A percentile compares a stretch with the other conserved stretches of the same genome.
Conservation (phyloP, 1,284 basidiomycete genomes). For the Neotropicomus parvogracilis region DNA sequence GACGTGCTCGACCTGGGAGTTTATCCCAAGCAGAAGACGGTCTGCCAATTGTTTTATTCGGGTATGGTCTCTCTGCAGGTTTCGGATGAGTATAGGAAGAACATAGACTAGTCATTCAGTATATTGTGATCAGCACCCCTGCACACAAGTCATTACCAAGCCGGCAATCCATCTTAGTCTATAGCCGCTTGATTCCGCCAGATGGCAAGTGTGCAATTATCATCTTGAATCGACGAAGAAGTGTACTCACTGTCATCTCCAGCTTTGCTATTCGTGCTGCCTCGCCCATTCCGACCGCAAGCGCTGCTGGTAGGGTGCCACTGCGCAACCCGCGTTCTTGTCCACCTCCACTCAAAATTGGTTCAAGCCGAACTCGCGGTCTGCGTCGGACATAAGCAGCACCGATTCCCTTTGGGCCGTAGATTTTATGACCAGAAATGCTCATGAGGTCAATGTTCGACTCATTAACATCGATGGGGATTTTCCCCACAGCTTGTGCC, state of each 20-base stretch:
- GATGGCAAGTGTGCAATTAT: conserved; percentile 40
- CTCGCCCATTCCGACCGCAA: conserved; percentile 93
- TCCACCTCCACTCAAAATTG: conserved; percentile 93
- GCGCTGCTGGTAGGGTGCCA: conserved; percentile 88
- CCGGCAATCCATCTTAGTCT: conserved; percentile 36
- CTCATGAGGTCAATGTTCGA: conserved; percentile 96
- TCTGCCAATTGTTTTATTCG: conserved; percentile 77
- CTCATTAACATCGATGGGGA: conserved; percentile 90
- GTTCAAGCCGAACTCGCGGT: conserved; percentile 92
- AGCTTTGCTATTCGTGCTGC: conserved; percentile 88
- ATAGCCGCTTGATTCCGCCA: conserved; percentile 38
- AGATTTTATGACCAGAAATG: conserved; percentile 96
- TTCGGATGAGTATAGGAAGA: conserved; percentile 11
- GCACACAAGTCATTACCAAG: conserved; percentile 71
- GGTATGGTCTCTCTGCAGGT: conserved; percentile 73
- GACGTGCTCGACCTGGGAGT: conserved; percentile 82
- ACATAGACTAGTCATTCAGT: conserved; percentile 4
- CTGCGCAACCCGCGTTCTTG: conserved; percentile 95
- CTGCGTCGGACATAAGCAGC: conserved; percentile 92
- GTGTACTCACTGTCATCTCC: conserved; percentile 84
- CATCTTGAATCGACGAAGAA: conserved; percentile 43
- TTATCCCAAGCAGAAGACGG: conserved; percentile 81
- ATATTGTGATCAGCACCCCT: conserved; percentile 78
- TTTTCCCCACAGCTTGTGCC: conserved; percentile 93
- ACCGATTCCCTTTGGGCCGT: conserved; percentile 97